phyloP scores from a whole-genome alignment of 1,139 yeast species.

The Sugiyamaella pinicola region DNA sequence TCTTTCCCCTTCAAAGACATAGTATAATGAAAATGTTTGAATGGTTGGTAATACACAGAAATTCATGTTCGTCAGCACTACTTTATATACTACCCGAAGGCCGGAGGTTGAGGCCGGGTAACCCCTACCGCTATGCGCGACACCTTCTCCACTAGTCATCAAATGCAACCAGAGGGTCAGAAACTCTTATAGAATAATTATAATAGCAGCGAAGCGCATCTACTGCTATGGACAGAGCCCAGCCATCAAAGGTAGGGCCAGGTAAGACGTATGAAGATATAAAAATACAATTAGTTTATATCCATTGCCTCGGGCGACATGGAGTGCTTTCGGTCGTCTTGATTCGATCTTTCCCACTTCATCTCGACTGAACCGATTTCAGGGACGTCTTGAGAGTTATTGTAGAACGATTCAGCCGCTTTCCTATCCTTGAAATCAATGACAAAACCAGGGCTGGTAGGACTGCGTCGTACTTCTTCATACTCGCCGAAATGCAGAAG shows the following conservation, averaged over 20 bases:
- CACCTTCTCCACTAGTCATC: too few relatives aligned
- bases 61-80: not conserved
- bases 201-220: not conserved
- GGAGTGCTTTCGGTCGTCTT: not conserved
- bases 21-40: not conserved
- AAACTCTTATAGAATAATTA: too few relatives aligned
- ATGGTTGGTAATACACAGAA: not conserved
- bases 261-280: too few relatives aligned
- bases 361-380: constrained; percentile 40
- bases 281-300: constrained; percentile 1
- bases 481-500: constrained; percentile 32
- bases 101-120: constrained; percentile 6
- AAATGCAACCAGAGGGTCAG: too few relatives aligned
- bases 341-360: constrained; percentile 35
- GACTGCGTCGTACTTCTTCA: constrained; percentile 28
- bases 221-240: not conserved
- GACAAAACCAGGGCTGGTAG: constrained; percentile 33
- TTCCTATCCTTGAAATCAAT: constrained; percentile 47
- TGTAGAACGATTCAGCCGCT: constrained; percentile 47
- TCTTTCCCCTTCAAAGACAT: constrained; percentile 10
- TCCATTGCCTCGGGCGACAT: constrained; percentile 18
- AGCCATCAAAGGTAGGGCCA: not conserved
- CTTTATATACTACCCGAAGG: too few relatives aligned
- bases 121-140: too few relatives aligned
- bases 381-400: constrained; percentile 35